Percentiles rank a stretch among this genome's conserved stretches.
phyloP scores from a whole-genome alignment of 225 moss, liverwort and hornwort species.

The Bryum argenteum region DNA sequence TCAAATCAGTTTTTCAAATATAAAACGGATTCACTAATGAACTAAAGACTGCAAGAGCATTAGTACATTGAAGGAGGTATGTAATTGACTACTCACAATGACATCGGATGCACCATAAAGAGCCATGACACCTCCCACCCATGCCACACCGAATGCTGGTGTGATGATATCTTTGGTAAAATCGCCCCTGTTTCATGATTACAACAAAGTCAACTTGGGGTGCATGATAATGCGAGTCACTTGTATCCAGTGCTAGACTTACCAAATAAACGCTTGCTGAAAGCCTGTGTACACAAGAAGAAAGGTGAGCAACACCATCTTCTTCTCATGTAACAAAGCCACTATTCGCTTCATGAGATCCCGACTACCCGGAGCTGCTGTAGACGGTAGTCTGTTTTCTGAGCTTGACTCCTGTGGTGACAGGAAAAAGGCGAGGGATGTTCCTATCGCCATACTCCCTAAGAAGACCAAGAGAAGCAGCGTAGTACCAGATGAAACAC shows the following conservation, averaged over 20 bases:
- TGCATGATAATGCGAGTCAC: not conserved
- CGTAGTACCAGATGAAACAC: conserved; percentile 52
- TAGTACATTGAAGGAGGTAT: not conserved
- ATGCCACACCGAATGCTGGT: conserved; percentile 80
- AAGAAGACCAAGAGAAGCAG: conserved; percentile 70
- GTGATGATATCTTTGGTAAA: conserved; percentile 88
- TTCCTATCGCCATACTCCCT: conserved; percentile 79
- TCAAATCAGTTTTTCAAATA: conserved; percentile 17
- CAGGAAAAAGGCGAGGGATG: conserved; percentile 60
- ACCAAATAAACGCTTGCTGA: conserved; percentile 98
- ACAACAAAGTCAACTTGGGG: conserved; percentile 20
- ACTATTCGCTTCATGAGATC: conserved; percentile 61
- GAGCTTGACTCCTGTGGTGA: conserved; percentile 48
- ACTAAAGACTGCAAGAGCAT: not conserved
- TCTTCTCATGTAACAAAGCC: conserved; percentile 67
- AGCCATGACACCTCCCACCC: conserved; percentile 99
- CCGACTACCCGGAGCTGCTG: conserved; percentile 27
- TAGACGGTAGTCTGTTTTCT: conserved; percentile 28
- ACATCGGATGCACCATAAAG: conserved; percentile 78
- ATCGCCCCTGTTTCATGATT: conserved; percentile 65
- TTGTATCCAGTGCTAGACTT: conserved; percentile 17
- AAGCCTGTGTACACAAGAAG: conserved; percentile 81
- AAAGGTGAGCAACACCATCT: conserved; percentile 79
- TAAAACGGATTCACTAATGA: too few species aligned
- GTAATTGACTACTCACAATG: conserved; percentile 58